These are phyloP conservation scores for Entomortierella beljakovae DNA, from an alignment of 192 early-diverging fungal genomes.

Conservation along the genomic window DNA sequence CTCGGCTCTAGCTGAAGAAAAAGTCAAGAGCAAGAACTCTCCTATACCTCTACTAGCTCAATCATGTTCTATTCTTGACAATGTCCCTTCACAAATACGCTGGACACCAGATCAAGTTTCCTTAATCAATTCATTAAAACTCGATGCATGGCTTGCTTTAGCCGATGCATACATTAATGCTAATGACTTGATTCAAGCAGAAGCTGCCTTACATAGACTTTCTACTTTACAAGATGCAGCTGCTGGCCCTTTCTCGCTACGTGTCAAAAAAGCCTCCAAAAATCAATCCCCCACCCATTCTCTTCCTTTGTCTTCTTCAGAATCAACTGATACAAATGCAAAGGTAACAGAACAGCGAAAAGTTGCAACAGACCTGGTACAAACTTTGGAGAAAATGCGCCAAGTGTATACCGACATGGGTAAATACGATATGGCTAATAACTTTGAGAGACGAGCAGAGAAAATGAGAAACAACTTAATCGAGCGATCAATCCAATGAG, in stretches of 20 bases:
- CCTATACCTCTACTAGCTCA: conserved; percentile 41
- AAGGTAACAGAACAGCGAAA: conserved; percentile 12
- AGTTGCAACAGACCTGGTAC: conserved; percentile 5
- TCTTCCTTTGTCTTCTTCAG: background rate
- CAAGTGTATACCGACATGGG: conserved; percentile 48
- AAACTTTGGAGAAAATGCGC: conserved; percentile 18
- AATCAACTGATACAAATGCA: background rate
- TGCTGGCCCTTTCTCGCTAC: conserved; percentile 15
- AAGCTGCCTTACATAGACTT: conserved; percentile 28
- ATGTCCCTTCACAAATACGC: conserved; percentile 8
- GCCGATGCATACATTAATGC: conserved; percentile 29
- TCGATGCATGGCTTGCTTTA: conserved; percentile 34
- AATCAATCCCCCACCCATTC: background rate
- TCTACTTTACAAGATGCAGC: conserved; percentile 20
- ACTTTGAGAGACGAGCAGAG: conserved; percentile 21
- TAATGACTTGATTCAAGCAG: conserved; percentile 37
- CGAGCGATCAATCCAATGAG: background rate
- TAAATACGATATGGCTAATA: conserved; percentile 35
- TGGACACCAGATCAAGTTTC: conserved; percentile 20
- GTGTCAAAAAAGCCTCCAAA: background rate
- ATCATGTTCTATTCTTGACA: conserved; percentile 43
- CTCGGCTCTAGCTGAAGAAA: conserved; percentile 28
- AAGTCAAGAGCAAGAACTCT: conserved; percentile 29
- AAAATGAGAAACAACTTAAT: conserved; percentile 11
- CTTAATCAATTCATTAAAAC: conserved; percentile 23